Base-by-base conservation (phyloP, 148 eudicot genomes). In the Silene uniflora region DNA sequence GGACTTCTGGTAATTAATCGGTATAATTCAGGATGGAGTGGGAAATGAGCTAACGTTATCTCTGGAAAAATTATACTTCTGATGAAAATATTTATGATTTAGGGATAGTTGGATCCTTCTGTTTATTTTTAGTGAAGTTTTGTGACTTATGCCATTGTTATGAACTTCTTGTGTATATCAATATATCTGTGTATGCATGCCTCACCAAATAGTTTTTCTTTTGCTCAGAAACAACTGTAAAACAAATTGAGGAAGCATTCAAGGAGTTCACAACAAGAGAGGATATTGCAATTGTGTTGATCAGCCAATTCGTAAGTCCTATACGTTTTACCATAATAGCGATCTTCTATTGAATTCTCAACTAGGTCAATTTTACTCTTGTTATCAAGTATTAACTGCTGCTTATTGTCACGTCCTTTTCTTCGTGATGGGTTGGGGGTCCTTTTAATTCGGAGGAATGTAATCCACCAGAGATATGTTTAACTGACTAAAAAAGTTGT, bases 251-350 rank as follows among this genome's bases (percentile, higher is more conserved):
- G 75, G 93, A 90, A 64, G 86, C 93, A 52, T 90, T 90, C 67
- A 90, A 88, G 74, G 93, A 90, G 83, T 90, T 90, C 84, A 90
- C 91, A 59, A 55, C 89, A 72, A 83, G 93, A 81, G 91, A 90
- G 65, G 93, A 90, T 77, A 78, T 90, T 79, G 93, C 93, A 63
- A 86, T 90, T 29, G 93, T 90, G 46, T 49, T 90, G 85, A 86
- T 90, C 75, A 88, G 91, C 85, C 93, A 90, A 88, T 90, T 77
- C 72, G 93, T 90, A 81, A 81, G 93, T 76, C 55, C 10, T 39
- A 35, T 67, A 67, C 21, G 8, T 65, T 19, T 19, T 22, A 52
- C 11, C 21, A 68, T 44, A 21, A 6, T 39, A 13, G 11, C 55
- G 14, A 66, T 71, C 27, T 32, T 65, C 27, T 67, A 35, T 75